Evolutionary conservation across 192 early-diverging fungal genomes (phyloP).

Genomic region (Backusella tarrabulga): DNA sequence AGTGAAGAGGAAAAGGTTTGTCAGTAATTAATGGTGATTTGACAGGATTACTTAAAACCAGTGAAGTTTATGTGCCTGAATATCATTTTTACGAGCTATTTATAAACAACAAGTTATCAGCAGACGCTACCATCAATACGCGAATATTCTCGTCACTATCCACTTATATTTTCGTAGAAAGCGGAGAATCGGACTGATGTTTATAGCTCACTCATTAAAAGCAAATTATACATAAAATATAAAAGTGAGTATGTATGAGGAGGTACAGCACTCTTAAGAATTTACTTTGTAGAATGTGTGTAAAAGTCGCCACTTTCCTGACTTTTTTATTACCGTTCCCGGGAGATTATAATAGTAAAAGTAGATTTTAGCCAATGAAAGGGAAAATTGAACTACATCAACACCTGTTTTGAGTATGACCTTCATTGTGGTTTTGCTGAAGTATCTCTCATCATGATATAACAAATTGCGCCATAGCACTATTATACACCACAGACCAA

Average conservation of each 20-base stretch:
- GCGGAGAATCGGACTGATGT: neutral
- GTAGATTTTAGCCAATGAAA: no score
- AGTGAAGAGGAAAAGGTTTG: neutral
- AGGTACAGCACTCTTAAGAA: neutral
- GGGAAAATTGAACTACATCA: no score
- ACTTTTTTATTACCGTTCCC: neutral
- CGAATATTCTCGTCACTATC: neutral
- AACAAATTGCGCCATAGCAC: conserved; percentile 2
- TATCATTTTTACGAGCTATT: neutral
- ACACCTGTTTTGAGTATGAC: no score
- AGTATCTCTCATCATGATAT: neutral
- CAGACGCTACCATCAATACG: neutral
- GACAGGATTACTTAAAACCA: neutral
- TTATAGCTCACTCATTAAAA: neutral
- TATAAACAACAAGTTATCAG: neutral
- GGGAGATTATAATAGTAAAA: neutral
- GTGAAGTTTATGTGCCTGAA: neutral
- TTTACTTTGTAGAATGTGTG: neutral
- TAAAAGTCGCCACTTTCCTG: neutral
- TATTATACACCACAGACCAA: neutral
- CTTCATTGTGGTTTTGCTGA: neutral
- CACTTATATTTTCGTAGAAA: neutral
- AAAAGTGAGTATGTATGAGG: neutral
- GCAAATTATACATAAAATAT: neutral
- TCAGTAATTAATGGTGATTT: neutral